Conservation (phyloP, 2,329 filamentous ascomycete species). For the Fusarium mundagurra region DNA sequence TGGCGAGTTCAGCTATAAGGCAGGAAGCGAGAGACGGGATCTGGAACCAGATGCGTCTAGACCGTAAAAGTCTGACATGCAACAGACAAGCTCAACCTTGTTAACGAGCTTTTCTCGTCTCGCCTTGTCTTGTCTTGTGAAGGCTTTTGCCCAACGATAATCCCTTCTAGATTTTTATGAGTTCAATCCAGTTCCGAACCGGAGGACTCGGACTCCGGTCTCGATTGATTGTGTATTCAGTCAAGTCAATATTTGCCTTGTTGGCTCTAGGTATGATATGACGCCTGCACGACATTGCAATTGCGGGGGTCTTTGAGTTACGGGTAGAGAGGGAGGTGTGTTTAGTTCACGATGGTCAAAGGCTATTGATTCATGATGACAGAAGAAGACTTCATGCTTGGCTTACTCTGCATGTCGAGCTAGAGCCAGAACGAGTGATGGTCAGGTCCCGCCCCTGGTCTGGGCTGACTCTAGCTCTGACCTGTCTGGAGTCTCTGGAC, state of each 20-base stretch:
- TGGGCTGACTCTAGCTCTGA: neutral
- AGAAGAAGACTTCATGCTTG: slow-evolving; percentile 20
- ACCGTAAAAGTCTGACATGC: slow-evolving; percentile 5
- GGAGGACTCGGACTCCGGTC: slow-evolving; percentile 16
- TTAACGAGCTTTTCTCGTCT: neutral
- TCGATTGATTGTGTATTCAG: neutral
- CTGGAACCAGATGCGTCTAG: slow-evolving; percentile 12
- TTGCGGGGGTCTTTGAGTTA: slow-evolving; percentile 22
- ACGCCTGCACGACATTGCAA: slow-evolving; percentile 22
- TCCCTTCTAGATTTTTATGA: neutral
- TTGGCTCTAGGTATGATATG: neutral
- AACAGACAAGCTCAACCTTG: slow-evolving; percentile 17
- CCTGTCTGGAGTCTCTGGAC: slow-evolving; percentile 9
- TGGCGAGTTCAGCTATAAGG: slow-evolving; percentile 16
- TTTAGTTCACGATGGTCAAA: neutral
- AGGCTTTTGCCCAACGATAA: slow-evolving; percentile 8
- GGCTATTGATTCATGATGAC: slow-evolving; percentile 26
- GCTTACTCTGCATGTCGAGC: slow-evolving; percentile 15
- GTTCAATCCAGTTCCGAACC: neutral
- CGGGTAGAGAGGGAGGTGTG: neutral
- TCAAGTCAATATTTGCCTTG: neutral
- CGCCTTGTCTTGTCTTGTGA: neutral
- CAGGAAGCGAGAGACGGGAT: slow-evolving; percentile 1
- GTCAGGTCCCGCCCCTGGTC: slow-evolving; percentile 6
- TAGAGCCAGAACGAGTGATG: slow-evolving; percentile 19